Evolutionary conservation across 2,329 filamentous ascomycete genomes (phyloP).

Genomic region (Ophiostoma montium): DNA sequence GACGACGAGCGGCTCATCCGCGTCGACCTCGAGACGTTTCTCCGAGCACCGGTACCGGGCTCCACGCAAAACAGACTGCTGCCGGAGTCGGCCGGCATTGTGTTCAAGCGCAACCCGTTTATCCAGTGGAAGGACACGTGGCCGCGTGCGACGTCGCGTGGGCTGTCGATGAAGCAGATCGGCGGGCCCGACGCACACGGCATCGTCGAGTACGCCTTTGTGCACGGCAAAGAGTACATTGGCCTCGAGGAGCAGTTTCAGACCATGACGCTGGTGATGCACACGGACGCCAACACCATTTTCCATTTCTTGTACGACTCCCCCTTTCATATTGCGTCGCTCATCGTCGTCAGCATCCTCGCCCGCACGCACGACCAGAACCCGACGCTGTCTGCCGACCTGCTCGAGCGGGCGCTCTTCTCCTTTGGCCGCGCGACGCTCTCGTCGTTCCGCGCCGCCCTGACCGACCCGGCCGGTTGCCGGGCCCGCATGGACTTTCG

Average conservation of each 20-base stretch:
- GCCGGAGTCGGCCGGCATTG: constrained; percentile 17
- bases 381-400: constrained; percentile 68
- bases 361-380: constrained; percentile 76
- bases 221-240: constrained; percentile 63
- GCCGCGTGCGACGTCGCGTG: constrained; percentile 66
- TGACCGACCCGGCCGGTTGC: constrained; percentile 48
- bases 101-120: constrained; percentile 66
- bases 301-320: background rate
- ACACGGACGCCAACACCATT: constrained; percentile 51
- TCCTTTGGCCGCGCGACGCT: constrained; percentile 82
- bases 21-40: constrained; percentile 42
- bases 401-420: constrained; percentile 84
- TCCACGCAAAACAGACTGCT: background rate
- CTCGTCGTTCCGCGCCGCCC: constrained; percentile 61
- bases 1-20: constrained; percentile 19
- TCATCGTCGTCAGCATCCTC: constrained; percentile 88
- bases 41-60: constrained; percentile 19
- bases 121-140: constrained; percentile 78
- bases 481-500: constrained; percentile 69
- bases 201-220: constrained; percentile 59
- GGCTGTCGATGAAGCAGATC: constrained; percentile 54
- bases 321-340: constrained; percentile 29
- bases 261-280: constrained; percentile 63
- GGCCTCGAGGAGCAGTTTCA: constrained; percentile 65
- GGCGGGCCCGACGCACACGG: constrained; percentile 18